Evolutionary conservation across 2,329 filamentous ascomycete genomes (phyloP).

Genomic region (Colletotrichum musicola): DNA sequence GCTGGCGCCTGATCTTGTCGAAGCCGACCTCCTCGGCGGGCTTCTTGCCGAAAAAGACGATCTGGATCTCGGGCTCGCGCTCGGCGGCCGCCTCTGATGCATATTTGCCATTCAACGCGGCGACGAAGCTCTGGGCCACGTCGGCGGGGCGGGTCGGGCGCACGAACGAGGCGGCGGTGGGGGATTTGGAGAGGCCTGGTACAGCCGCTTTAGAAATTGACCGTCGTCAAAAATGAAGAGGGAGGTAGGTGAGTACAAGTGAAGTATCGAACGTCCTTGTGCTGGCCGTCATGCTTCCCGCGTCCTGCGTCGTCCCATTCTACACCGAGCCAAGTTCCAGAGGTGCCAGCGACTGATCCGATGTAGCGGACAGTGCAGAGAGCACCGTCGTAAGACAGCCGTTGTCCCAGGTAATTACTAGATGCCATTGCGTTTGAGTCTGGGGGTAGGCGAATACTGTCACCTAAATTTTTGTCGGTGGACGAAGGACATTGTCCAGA

Average conservation of each 20-base stretch:
- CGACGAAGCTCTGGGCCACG: conserved; percentile 77
- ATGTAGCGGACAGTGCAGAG: conserved; percentile 88
- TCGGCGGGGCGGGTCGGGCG: conserved; percentile 81
- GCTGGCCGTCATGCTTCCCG: conserved; percentile 91
- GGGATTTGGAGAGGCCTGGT: conserved; percentile 70
- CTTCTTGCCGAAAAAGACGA: conserved; percentile 79
- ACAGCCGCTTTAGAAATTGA: conserved; percentile 29
- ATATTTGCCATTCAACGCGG: conserved; percentile 88
- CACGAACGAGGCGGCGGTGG: conserved; percentile 87
- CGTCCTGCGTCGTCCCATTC: conserved; percentile 93
- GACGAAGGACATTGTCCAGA: conserved; percentile 7
- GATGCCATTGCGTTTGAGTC: conserved; percentile 51
- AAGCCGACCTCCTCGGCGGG: conserved; percentile 95
- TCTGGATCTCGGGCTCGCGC: conserved; percentile 53
- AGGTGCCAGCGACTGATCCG: conserved; percentile 80
- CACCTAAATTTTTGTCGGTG: neutral
- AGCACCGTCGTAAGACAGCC: conserved; percentile 82
- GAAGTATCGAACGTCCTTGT: conserved; percentile 86
- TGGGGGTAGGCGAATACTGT: conserved; percentile 9
- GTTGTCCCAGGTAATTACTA: conserved; percentile 71
- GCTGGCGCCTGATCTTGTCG: conserved; percentile 86
- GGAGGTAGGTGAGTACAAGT: conserved; percentile 68
- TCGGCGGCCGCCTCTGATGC: conserved; percentile 66
- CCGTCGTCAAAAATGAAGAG: conserved; percentile 35
- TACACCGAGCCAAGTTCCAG: conserved; percentile 88